These are phyloP conservation scores for Amaranthus tricolor DNA, from an alignment of 179 eudicot species.

Conservation along the genomic window DNA sequence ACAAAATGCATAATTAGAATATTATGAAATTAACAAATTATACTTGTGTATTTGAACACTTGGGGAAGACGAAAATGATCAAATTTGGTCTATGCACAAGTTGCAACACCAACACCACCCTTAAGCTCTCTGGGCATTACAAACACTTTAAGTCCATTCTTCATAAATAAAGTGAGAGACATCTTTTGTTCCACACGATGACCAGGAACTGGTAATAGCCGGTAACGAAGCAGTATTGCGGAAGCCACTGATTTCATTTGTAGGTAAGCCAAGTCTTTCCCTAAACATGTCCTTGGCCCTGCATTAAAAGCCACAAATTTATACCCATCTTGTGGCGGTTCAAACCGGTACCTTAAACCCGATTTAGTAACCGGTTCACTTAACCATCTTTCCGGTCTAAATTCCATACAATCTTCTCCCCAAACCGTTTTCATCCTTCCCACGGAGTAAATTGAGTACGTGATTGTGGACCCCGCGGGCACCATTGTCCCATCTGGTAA, in stretches of 20 bases:
- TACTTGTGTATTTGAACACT: not conserved
- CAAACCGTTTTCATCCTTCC: slow-evolving; percentile 75
- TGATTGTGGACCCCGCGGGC: slow-evolving; percentile 74
- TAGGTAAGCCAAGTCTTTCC: slow-evolving; percentile 81
- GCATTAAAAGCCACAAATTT: slow-evolving; percentile 80
- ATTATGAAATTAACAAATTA: slow-evolving; percentile 12
- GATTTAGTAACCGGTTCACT: slow-evolving; percentile 15
- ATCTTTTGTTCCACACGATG: slow-evolving; percentile 82
- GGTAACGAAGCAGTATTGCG: slow-evolving; percentile 67
- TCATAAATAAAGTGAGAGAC: slow-evolving; percentile 78
- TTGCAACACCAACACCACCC: slow-evolving; percentile 11
- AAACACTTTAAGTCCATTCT: slow-evolving; percentile 60
- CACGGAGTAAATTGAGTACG: slow-evolving; percentile 74
- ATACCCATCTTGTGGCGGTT: slow-evolving; percentile 62
- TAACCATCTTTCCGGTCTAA: slow-evolving; percentile 76
- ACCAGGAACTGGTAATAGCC: slow-evolving; percentile 57
- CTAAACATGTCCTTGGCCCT: slow-evolving; percentile 80
- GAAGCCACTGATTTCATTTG: slow-evolving; percentile 82
- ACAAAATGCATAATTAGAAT: slow-evolving; percentile 23
- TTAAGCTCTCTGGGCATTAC: slow-evolving; percentile 56
- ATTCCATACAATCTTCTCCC: slow-evolving; percentile 83
- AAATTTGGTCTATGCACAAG: slow-evolving; percentile 10
- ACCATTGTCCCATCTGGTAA: slow-evolving; percentile 68
- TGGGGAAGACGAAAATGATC: slow-evolving; percentile 24
- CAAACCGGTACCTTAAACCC: slow-evolving; percentile 45